phyloP scores from a whole-genome alignment of 2,329 filamentous ascomycete species.

The Microsporum ferrugineum region DNA sequence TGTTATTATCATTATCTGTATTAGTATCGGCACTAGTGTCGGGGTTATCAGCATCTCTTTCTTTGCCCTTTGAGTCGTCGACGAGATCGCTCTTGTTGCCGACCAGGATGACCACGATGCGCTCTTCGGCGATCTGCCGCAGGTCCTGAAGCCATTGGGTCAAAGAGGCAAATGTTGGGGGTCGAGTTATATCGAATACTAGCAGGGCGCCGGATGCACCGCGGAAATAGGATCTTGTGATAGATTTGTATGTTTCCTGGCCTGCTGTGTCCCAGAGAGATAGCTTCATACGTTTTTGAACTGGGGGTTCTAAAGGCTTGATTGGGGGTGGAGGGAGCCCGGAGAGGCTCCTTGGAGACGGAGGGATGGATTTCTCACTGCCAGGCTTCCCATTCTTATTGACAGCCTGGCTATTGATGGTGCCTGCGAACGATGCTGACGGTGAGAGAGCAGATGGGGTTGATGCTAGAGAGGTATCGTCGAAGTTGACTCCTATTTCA shows the following conservation, averaged over 20 bases:
- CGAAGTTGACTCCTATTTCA: slow-evolving; percentile 43
- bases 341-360: slow-evolving; percentile 10
- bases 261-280: slow-evolving; percentile 93
- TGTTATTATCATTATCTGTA: slow-evolving; percentile 12
- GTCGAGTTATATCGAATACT: slow-evolving; percentile 87
- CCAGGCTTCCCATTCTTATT: slow-evolving; percentile 4
- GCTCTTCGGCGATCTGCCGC: slow-evolving; percentile 85
- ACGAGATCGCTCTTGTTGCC: slow-evolving; percentile 90
- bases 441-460: slow-evolving; percentile 8
- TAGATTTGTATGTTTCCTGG: slow-evolving; percentile 94
- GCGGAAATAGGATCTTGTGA: slow-evolving; percentile 87
- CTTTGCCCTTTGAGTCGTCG: slow-evolving; percentile 26
- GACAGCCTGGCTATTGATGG: background rate
- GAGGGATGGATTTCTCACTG: slow-evolving; percentile 14
- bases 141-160: slow-evolving; percentile 92
- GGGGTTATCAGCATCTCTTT: background rate
- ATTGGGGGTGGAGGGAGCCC: slow-evolving; percentile 28
- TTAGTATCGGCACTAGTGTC: background rate
- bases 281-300: slow-evolving; percentile 76
- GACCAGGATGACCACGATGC: slow-evolving; percentile 87
- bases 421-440: slow-evolving; percentile 1
- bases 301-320: slow-evolving; percentile 22
- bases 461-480: slow-evolving; percentile 12
- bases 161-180: slow-evolving; percentile 73
- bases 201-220: slow-evolving; percentile 67